Conservation (phyloP, 345 rosid genomes). For the Mallotus nudiflorus region DNA sequence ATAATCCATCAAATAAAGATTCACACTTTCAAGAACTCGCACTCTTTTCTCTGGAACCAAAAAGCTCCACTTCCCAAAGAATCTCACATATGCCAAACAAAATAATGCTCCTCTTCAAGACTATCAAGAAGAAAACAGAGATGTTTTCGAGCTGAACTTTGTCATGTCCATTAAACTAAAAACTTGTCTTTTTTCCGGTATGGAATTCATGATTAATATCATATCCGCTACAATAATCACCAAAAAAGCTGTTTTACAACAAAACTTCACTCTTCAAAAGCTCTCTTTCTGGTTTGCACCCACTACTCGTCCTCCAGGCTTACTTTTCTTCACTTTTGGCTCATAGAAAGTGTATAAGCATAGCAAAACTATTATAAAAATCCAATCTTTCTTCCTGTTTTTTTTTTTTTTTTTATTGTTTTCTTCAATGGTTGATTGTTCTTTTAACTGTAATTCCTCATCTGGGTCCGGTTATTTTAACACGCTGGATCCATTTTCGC, state of each 20-base stretch:
- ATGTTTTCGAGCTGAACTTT: constrained; percentile 11
- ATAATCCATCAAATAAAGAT: not conserved
- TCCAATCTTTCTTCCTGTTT: not conserved
- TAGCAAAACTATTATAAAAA: no score
- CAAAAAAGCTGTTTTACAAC: constrained; percentile 39
- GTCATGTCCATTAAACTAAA: constrained; percentile 12
- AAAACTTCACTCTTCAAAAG: constrained; percentile 53
- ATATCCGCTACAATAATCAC: constrained; percentile 19
- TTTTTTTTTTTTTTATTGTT: no score
- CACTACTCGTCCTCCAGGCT: constrained; percentile 69
- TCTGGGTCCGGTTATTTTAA: constrained; percentile 29
- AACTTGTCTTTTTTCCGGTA: constrained; percentile 14
- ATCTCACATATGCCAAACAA: not conserved
- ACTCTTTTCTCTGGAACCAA: not conserved
- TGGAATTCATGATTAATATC: constrained; percentile 23
- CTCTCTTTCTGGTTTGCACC: constrained; percentile 78
- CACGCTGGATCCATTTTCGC: constrained; percentile 32
- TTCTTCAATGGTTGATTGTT: constrained; percentile 44
- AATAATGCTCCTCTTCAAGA: constrained; percentile 22
- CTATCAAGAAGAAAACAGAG: constrained; percentile 24
- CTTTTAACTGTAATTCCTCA: constrained; percentile 31
- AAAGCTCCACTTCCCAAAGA: constrained; percentile 5
- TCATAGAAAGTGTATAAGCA: constrained; percentile 10
- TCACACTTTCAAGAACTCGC: not conserved
- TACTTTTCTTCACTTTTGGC: constrained; percentile 25